phyloP scores from a whole-genome alignment of 1,139 yeast genomes.

The Geotrichum citri-aurantii region DNA sequence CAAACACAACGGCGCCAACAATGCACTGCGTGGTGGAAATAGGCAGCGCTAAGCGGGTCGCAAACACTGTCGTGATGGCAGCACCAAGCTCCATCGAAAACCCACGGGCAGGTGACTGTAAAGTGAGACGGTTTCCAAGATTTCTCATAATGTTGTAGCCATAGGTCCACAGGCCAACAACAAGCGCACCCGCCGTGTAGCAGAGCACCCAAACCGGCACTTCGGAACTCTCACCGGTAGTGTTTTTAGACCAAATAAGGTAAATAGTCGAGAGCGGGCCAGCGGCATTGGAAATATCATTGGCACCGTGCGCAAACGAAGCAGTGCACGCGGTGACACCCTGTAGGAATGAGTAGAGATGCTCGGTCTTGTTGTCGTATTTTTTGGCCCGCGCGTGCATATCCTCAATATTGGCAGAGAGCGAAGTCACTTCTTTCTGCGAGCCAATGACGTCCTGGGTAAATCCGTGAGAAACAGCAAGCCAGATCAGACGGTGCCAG shows the following conservation, averaged over 20 bases:
- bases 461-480: slow-evolving; percentile 54
- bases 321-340: slow-evolving; percentile 71
- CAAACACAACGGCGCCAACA: slow-evolving; percentile 71
- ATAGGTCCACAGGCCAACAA: slow-evolving; percentile 63
- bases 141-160: slow-evolving; percentile 68
- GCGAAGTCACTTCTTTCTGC: slow-evolving; percentile 40
- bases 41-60: slow-evolving; percentile 65
- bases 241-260: slow-evolving; percentile 53
- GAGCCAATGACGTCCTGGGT: slow-evolving; percentile 54
- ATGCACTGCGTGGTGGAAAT: slow-evolving; percentile 75
- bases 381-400: slow-evolving; percentile 57
- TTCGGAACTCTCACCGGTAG: slow-evolving; percentile 45
- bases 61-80: slow-evolving; percentile 74
- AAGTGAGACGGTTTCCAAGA: slow-evolving; percentile 68
- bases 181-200: slow-evolving; percentile 62
- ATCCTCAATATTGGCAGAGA: slow-evolving; percentile 38
- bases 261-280: slow-evolving; percentile 70
- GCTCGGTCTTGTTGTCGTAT: slow-evolving; percentile 68
- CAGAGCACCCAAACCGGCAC: slow-evolving; percentile 70
- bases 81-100: slow-evolving; percentile 74
- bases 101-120: slow-evolving; percentile 75
- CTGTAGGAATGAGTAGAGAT: slow-evolving; percentile 62
- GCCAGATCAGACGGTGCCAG: slow-evolving; percentile 50
- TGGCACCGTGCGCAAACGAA: slow-evolving; percentile 78
- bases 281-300: slow-evolving; percentile 72